These are phyloP conservation scores for Ogataea minuta DNA, from an alignment of 805 yeast species.

Conservation along the genomic window DNA sequence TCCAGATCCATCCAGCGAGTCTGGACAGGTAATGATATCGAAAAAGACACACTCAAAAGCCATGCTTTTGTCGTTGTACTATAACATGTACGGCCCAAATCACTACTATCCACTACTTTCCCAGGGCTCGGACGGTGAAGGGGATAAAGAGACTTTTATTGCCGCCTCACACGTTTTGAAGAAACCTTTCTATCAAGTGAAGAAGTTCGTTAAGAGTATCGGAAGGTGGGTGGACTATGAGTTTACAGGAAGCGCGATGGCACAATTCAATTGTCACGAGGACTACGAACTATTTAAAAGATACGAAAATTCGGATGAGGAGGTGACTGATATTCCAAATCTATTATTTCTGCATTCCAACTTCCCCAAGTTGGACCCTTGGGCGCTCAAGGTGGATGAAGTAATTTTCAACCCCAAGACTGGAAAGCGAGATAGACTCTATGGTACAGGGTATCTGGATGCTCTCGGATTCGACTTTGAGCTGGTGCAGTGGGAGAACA, in stretches of 20 bases:
- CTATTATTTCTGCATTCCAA: constrained; percentile 62
- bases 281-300: constrained; percentile 43
- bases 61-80: constrained; percentile 54
- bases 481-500: constrained; percentile 54
- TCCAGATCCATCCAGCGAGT: constrained; percentile 63
- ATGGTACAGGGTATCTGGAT: constrained; percentile 54
- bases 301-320: constrained; percentile 21
- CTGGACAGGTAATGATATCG: constrained; percentile 61
- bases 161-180: constrained; percentile 58
- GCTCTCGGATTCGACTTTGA: constrained; percentile 58
- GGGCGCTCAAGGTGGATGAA: constrained; percentile 44
- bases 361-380: constrained; percentile 65
- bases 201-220: constrained; percentile 52
- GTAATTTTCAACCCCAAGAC: constrained; percentile 39
- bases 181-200: constrained; percentile 60
- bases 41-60: constrained; percentile 54
- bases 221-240: constrained; percentile 45
- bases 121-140: constrained; percentile 50
- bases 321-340: constrained; percentile 29
- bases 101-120: constrained; percentile 53
- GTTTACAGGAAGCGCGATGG: constrained; percentile 73
- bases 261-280: constrained; percentile 66
- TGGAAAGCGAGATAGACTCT: constrained; percentile 52
- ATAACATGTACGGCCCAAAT: constrained; percentile 59
- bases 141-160: constrained; percentile 60